Base-by-base conservation (phyloP, 1,139 yeast genomes). In the Suhomyces bribrorum region DNA sequence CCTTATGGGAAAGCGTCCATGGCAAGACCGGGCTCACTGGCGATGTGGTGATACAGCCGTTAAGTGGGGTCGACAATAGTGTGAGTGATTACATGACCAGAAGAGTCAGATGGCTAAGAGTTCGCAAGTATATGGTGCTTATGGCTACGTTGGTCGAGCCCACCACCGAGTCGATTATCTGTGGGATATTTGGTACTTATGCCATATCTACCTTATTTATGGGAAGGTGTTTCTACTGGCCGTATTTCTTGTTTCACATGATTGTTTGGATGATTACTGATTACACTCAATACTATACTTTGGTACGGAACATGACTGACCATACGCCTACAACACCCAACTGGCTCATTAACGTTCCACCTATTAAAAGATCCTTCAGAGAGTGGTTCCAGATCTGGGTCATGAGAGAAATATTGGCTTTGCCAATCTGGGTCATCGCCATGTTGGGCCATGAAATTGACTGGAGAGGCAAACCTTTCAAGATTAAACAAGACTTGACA, bases 141-240 rank as follows among this genome's bases (percentile, higher is more conserved):
- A 81, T 81, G 25, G 96, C 96, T 1, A 88, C 97, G 0, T 60
- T 88, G 37, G 66, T 86, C 18, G 97, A 88, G 54, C 96, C 97
- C 6, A 77, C 92, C 5, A 88, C 96, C 0, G 97, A 88, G 57
- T 76, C 85, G 34, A 50, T 88, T 3, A 61, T 87, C 2, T 75
- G 83, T 50, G 94, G 94, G 0, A 29, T 77, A 0, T 77, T 74
- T 59, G 95, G 96, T 6, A 68, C 84, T 1, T 77, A 71, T 53
- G 83, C 83, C 1, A 48, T 81, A 1, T 69, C 81, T 14, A 67
- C 71, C 3, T 45, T 83, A n/a, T 61, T 77, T 30, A 62, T 67
- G 43, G 46, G 56, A 23, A 50, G 56, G 20, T 47, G 52, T 37
- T 70, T 72, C 52, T 57, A 61, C 37, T 54, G 56, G 56, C 41